phyloP scores from a whole-genome alignment of 345 rosid genomes.

The Eucalyptus paniculata region DNA sequence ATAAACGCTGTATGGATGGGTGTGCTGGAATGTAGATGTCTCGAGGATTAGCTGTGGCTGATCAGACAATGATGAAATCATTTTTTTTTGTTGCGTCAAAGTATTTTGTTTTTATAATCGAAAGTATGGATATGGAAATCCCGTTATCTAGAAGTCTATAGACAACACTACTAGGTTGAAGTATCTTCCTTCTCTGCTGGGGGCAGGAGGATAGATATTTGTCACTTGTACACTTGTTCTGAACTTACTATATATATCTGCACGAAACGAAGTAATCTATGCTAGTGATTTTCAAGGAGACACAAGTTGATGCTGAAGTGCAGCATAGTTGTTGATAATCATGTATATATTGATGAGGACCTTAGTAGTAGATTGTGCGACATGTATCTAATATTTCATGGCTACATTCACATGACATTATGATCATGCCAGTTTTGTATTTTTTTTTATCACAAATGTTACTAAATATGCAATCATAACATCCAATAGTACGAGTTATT shows the following conservation, averaged over 20 bases:
- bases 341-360: neutral
- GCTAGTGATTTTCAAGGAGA: neutral
- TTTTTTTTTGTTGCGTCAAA: neutral
- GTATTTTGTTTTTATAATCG: neutral
- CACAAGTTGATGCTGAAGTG: neutral
- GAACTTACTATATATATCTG: neutral
- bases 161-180: neutral
- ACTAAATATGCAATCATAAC: neutral
- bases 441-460: neutral
- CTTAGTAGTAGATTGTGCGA: neutral
- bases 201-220: neutral
- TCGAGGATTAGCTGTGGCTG: neutral
- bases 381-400: neutral
- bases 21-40: neutral
- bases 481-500: neutral
- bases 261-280: neutral
- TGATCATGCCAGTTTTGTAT: neutral
- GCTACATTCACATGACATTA: neutral
- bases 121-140: neutral
- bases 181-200: neutral
- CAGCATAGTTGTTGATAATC: neutral
- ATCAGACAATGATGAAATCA: neutral
- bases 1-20: neutral
- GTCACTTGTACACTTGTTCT: neutral
- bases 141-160: neutral